Base-by-base conservation (phyloP, 495 filamentous ascomycete genomes). In the Cladorrhinum samala region DNA sequence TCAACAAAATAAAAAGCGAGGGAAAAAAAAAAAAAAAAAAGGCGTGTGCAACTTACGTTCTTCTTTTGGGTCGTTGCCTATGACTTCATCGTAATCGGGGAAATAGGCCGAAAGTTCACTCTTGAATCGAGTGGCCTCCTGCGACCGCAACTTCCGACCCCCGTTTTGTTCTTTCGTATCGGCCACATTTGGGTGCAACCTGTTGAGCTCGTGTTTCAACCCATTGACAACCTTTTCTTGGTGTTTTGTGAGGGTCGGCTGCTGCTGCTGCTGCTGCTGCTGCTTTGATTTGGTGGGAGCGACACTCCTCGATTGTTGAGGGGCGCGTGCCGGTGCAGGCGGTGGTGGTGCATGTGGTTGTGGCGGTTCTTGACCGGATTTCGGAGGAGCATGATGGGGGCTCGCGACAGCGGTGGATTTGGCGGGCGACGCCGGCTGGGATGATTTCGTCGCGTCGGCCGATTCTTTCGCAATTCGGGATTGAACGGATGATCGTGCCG, bases 61-160 rank as follows among this genome's bases (percentile, higher is more conserved):
- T 64, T 90, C 84, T 52, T 86, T 82, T 5, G 81, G 80, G 57
- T 89, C 85, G 57, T 91, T 85, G 53, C 86, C 88, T 64, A 96
- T 85, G 50, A 95, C 79, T 58, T 93, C 86, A 65, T 96, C 91
- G 68, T 92, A 96, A 55, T 92, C 89, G 40, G 87, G 83, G 60
- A 96, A 94, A 68, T 93, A 96, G 25, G 81, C 76, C 8, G 89
- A 84, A 23, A 96, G 76, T 62, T 96, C 91, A 70, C 89, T 94
- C 76, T 91, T 91, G 64, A 88, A 83, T 52, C 88, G 71, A 47
- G 70, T 74, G 19, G 71, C 72, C 54, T 80, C 77, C 56, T 78
- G 74, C 46, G 76, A 79, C 51, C 78, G 68, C 59, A 82, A 64
- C 65, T 80, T 80, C 53, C 78, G 74, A 61, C 65, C 76, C 62